These are phyloP conservation scores for Trichoderma sp. DNA, from an alignment of 2,329 filamentous ascomycete genomes.

Conservation along the genomic window DNA sequence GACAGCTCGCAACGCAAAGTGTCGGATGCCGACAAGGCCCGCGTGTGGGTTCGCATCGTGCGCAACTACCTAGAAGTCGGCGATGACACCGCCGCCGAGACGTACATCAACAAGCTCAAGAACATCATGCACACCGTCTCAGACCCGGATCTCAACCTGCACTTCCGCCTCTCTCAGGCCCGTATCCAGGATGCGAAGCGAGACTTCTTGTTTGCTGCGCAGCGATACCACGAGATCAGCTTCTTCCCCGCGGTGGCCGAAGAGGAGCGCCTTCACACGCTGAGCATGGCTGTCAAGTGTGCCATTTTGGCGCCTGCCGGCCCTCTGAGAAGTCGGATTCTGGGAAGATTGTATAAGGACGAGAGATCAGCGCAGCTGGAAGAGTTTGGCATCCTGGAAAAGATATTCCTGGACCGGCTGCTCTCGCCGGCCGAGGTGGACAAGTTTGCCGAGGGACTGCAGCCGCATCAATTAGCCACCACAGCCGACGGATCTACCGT, in stretches of 20 bases:
- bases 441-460: constrained; percentile 78
- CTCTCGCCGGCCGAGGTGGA: constrained; percentile 81
- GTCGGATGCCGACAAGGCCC: constrained; percentile 78
- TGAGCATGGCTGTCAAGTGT: constrained; percentile 87
- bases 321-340: constrained; percentile 75
- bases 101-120: constrained; percentile 92
- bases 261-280: constrained; percentile 80
- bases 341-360: constrained; percentile 90
- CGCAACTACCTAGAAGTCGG: constrained; percentile 93
- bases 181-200: constrained; percentile 90
- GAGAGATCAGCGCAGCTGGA: constrained; percentile 75
- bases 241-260: constrained; percentile 79
- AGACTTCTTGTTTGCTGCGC: constrained; percentile 83
- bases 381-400: constrained; percentile 89
- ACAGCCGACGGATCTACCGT: constrained; percentile 93
- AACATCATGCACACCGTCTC: constrained; percentile 81
- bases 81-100: constrained; percentile 82
- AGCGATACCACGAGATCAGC: constrained; percentile 87
- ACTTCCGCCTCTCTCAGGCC: constrained; percentile 90
- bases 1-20: constrained; percentile 87
- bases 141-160: constrained; percentile 74
- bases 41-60: constrained; percentile 91
- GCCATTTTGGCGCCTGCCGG: constrained; percentile 91
- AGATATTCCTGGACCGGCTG: constrained; percentile 93
- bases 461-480: constrained; percentile 85